Percentiles rank a stretch among this genome's conserved stretches.
These are phyloP conservation scores for Yamadazyma aaseri DNA, from an alignment of 1,139 yeast species.

Conservation along the genomic window DNA sequence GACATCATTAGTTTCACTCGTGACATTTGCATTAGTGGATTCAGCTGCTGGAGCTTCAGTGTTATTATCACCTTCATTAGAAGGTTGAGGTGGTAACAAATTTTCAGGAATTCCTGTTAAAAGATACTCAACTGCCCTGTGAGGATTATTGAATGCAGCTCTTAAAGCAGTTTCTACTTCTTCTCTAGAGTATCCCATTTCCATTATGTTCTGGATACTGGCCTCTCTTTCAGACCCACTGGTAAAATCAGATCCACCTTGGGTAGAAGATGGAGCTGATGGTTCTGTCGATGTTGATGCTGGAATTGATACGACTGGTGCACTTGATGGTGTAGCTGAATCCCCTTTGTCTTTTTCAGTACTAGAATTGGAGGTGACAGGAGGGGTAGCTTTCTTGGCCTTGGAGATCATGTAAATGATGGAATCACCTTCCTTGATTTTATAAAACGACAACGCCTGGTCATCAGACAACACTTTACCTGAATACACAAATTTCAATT, in stretches of 20 bases:
- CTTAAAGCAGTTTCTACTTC: constrained; percentile 89
- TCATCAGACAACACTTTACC: constrained; percentile 89
- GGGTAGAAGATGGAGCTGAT: constrained; percentile 18
- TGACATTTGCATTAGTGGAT: constrained; percentile 18
- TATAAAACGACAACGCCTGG: constrained; percentile 67
- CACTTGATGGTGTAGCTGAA: constrained; percentile 13
- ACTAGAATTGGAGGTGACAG: constrained; percentile 14
- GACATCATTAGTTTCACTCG: constrained; percentile 24
- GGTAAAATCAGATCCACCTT: constrained; percentile 51
- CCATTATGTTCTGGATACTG: constrained; percentile 79
- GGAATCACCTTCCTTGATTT: constrained; percentile 86
- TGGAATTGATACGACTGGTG: constrained; percentile 14
- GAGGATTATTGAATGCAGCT: constrained; percentile 97
- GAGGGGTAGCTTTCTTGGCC: constrained; percentile 33
- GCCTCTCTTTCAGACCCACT: constrained; percentile 66
- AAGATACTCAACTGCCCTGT: constrained; percentile 94
- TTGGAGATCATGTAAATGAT: constrained; percentile 85
- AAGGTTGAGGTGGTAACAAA: constrained; percentile 29
- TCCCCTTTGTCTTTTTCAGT: constrained; percentile 17
- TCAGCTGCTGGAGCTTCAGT: constrained; percentile 22
- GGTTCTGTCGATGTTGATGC: constrained; percentile 20
- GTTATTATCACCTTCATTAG: constrained; percentile 14
- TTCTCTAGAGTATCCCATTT: constrained; percentile 91
- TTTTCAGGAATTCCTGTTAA: constrained; percentile 86
- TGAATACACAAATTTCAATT: constrained; percentile 87